A percentile compares a stretch with the other conserved stretches of the same genome.
Evolutionary conservation across 805 yeast genomes (phyloP).

Genomic region (Candida berthetii): DNA sequence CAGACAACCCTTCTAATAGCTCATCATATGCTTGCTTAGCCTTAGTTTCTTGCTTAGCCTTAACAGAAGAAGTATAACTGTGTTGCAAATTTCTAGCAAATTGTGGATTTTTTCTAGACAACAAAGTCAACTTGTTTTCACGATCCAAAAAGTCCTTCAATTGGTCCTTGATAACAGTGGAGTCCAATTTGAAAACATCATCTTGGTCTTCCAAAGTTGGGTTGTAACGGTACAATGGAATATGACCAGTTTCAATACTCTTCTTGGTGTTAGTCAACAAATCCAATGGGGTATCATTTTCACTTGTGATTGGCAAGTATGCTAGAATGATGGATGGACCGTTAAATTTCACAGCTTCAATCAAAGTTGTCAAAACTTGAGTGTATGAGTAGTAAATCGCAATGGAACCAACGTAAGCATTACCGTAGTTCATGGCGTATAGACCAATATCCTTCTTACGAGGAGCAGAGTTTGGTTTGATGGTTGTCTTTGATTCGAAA

Average conservation of each 20-base stretch:
- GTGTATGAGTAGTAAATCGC: conserved; percentile 93
- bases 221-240: conserved; percentile 90
- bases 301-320: conserved; percentile 70
- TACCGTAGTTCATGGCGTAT: conserved; percentile 90
- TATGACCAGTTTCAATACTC: conserved; percentile 91
- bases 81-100: conserved; percentile 68
- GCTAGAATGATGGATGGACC: conserved; percentile 94
- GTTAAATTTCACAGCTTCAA: conserved; percentile 82
- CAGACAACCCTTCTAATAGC: conserved; percentile 79
- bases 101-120: conserved; percentile 65
- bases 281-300: conserved; percentile 61
- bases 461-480: conserved; percentile 28
- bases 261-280: conserved; percentile 80
- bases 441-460: conserved; percentile 91
- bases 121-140: conserved; percentile 79
- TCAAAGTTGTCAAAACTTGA: conserved; percentile 80
- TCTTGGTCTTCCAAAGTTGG: conserved; percentile 48
- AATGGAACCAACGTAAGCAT: conserved; percentile 87
- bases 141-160: conserved; percentile 78
- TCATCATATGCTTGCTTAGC: conserved; percentile 75
- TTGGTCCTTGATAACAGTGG: conserved; percentile 72
- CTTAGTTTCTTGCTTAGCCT: conserved; percentile 50
- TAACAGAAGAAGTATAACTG: conserved; percentile 56
- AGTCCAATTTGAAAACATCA: conserved; percentile 74
- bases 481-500: conserved; percentile 28